Base-by-base conservation (phyloP, 352 stramenopile genomes). In the Globisporangium megalacanthum region DNA sequence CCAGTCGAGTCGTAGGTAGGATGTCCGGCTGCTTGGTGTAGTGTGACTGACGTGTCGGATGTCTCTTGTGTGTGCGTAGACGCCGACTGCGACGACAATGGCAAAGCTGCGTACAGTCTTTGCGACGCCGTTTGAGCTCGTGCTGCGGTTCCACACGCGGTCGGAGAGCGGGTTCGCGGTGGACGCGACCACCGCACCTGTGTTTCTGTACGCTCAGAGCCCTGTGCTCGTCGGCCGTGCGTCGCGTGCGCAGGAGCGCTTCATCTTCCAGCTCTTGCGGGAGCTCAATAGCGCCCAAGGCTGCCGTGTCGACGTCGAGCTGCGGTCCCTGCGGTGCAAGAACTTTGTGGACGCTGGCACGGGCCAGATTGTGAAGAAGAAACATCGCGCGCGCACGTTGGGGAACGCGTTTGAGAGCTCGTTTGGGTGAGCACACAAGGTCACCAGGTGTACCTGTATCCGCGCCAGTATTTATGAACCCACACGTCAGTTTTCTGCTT, bases 171-270 rank as follows among this genome's bases (percentile, higher is more conserved):
- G 36, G 6, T 67, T 61, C 20, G 60, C 52, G 17, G 20, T 83
- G 3, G 22, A 52, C 13, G 25, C 39, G 17, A 47, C 20, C 6
- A 61, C 60, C 0, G 53, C 61, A 8, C 75, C 77, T 11, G 1
- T 79, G 47, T 83, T 88, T 62, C 56, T 88, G 35, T 92, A 85
- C 52, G 81, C 81, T 0, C 77, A 92, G 61, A 87, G 77, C 60
- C 53, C 71, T n/a, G 69, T 68, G 55, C 69, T 92, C 53, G 74
- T 86, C 4, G 81, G 79, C 7, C 31, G 62, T 13, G 42, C 77
- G 14, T 73, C 70, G 11, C 19, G 52, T 2, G 65, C 63, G 46
- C 79, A 89, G 52, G 79, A 79, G 48, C 58, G 67, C 44, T 71
- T 70, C n/a, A 75, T 89, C 25, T 80, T 73, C 31, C 50, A 60